Evolutionary conservation across 305 asterid genomes (phyloP).

Genomic region (Caryopteris hybrid): DNA sequence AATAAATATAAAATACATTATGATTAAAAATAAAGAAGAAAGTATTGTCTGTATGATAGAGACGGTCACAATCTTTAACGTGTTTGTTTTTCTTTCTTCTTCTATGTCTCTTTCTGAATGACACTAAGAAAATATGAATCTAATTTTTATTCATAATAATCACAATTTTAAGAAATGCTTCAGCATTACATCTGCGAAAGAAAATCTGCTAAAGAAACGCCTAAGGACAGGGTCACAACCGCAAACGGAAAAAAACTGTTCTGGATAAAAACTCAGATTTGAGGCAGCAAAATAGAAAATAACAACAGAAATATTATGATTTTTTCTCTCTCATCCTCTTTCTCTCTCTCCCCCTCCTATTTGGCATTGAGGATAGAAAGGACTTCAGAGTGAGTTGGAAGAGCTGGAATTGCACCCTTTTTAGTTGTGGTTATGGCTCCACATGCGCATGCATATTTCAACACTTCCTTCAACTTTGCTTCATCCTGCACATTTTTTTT

Average conservation of each 20-base stretch:
- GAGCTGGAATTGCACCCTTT: constrained; percentile 91
- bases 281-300: background rate
- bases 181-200: constrained; percentile 10
- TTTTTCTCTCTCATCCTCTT: too few relatives aligned
- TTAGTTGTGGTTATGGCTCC: constrained; percentile 90
- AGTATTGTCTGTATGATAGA: too few relatives aligned
- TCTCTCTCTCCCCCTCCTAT: too few relatives aligned
- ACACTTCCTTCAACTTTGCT: constrained; percentile 52
- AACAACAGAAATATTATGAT: background rate
- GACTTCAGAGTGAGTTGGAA: constrained; percentile 56
- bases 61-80: too few relatives aligned
- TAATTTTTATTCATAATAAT: constrained; percentile 8
- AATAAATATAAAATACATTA: too few relatives aligned
- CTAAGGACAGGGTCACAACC: background rate
- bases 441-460: constrained; percentile 72
- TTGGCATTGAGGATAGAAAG: constrained; percentile 26
- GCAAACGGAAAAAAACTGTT: background rate
- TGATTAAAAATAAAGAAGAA: too few relatives aligned
- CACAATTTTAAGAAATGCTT: constrained; percentile 12
- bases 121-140: background rate
- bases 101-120: too few relatives aligned
- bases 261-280: background rate
- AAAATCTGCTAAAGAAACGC: background rate
- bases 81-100: too few relatives aligned
- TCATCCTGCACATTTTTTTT: constrained; percentile 55